Evolutionary conservation across 2,329 filamentous ascomycete species (phyloP).

Genomic region (Fusarium burgessii): DNA sequence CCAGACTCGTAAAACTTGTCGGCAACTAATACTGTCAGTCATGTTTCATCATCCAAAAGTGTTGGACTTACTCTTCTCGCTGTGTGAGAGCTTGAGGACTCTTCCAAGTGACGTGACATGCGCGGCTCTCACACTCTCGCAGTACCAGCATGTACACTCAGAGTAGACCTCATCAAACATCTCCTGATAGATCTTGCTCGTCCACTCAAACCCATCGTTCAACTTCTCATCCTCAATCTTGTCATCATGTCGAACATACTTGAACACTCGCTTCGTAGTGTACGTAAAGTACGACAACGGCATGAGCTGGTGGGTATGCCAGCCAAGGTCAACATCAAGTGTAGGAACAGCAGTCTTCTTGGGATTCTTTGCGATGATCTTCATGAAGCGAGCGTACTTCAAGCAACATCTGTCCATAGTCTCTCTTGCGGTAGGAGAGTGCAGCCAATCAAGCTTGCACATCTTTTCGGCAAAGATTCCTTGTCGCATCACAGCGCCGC

Average conservation of each 20-base stretch:
- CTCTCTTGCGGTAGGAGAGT: conserved; percentile 71
- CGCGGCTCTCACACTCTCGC: conserved; percentile 65
- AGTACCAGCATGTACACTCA: conserved; percentile 87
- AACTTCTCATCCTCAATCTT: conserved; percentile 79
- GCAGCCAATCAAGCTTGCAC: conserved; percentile 81
- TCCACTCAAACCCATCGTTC: conserved; percentile 76
- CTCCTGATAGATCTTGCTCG: conserved; percentile 75
- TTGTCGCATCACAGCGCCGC: conserved; percentile 74
- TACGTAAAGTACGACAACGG: conserved; percentile 72
- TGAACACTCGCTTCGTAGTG: conserved; percentile 59
- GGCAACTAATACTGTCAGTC: conserved; percentile 32
- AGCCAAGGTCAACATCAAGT: conserved; percentile 79
- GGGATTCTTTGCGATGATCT: conserved; percentile 65
- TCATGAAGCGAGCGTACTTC: conserved; percentile 75
- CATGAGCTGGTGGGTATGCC: conserved; percentile 84
- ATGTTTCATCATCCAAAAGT: accelerated
- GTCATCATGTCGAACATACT: conserved; percentile 85
- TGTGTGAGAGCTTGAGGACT: conserved; percentile 59
- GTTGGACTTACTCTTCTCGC: conserved; percentile 55
- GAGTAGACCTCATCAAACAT: conserved; percentile 75
- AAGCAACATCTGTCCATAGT: conserved; percentile 74
- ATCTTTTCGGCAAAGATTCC: conserved; percentile 78
- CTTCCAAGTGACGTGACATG: conserved; percentile 62
- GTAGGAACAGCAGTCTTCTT: conserved; percentile 72
- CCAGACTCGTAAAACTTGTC: conserved; percentile 63